These are phyloP conservation scores for Bipolaris zeicola DNA, from an alignment of 2,329 filamentous ascomycete genomes.

Conservation along the genomic window DNA sequence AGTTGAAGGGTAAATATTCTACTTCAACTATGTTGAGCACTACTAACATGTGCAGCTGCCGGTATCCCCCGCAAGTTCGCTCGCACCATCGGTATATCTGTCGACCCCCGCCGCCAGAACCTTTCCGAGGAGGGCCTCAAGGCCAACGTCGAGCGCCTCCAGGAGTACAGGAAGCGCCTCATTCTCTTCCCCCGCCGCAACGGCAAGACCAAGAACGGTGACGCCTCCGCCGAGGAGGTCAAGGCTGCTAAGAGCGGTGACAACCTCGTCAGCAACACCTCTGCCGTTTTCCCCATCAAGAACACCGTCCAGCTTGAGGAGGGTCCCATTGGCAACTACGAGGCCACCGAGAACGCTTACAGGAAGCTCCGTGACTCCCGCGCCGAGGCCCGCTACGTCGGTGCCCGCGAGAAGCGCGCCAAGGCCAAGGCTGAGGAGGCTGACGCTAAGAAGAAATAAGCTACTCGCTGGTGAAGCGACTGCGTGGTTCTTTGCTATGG, in stretches of 20 bases:
- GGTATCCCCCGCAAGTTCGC: slow-evolving; percentile 94
- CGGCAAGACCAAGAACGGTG: slow-evolving; percentile 90
- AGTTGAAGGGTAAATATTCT: slow-evolving; percentile 82
- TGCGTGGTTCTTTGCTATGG: slow-evolving; percentile 33
- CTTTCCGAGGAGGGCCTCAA: slow-evolving; percentile 93
- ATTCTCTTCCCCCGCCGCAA: slow-evolving; percentile 97
- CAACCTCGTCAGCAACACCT: slow-evolving; percentile 59
- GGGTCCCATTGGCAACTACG: slow-evolving; percentile 72
- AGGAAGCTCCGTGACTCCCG: slow-evolving; percentile 81
- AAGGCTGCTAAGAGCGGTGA: slow-evolving; percentile 66
- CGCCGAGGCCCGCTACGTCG: slow-evolving; percentile 79
- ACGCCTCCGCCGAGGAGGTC: slow-evolving; percentile 83
- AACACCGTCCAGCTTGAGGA: slow-evolving; percentile 76
- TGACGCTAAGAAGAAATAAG: slow-evolving; percentile 80
- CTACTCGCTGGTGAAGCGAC: slow-evolving; percentile 19
- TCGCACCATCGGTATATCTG: slow-evolving; percentile 93
- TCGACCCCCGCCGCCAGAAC: slow-evolving; percentile 96
- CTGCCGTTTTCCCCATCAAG: slow-evolving; percentile 72
- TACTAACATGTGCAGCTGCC: slow-evolving; percentile 70
- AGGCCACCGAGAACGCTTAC: slow-evolving; percentile 85
- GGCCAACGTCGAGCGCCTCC: slow-evolving; percentile 94
- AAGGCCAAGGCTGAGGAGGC: slow-evolving; percentile 86
- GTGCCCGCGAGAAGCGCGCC: slow-evolving; percentile 90
- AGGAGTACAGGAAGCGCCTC: slow-evolving; percentile 94
- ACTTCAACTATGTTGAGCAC: neutral